These are phyloP conservation scores for Plenodomus tracheiphilus DNA, from an alignment of 2,329 filamentous ascomycete genomes.

Conservation along the genomic window DNA sequence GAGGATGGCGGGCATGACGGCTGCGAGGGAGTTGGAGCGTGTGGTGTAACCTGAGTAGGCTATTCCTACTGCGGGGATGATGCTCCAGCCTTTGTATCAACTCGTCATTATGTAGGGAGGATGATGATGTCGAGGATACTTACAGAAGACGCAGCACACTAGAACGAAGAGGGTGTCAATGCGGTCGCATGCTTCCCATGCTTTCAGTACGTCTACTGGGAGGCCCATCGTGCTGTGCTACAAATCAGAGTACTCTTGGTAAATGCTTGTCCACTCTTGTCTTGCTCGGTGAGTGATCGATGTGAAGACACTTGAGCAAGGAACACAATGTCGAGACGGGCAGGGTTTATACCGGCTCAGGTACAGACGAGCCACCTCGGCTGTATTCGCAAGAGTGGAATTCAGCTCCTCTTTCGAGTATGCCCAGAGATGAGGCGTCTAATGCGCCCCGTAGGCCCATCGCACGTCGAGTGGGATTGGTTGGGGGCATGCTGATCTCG, in stretches of 20 bases:
- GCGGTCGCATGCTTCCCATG: conserved; percentile 57
- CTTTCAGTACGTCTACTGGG: conserved; percentile 38
- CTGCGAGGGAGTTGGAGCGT: conserved; percentile 52
- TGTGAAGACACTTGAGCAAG: not conserved
- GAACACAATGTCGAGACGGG: not conserved
- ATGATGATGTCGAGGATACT: conserved; percentile 6
- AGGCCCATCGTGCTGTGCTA: conserved; percentile 27
- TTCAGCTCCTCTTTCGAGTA: conserved; percentile 7
- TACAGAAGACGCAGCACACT: conserved; percentile 55
- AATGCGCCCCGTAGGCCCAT: conserved; percentile 5
- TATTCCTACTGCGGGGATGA: conserved; percentile 56
- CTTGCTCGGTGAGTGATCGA: no score
- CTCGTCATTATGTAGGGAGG: no score
- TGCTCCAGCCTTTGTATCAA: conserved; percentile 48
- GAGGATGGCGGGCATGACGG: conserved; percentile 54
- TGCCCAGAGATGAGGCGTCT: conserved; percentile 25
- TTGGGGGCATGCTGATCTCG: not conserved
- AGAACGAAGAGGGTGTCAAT: conserved; percentile 58
- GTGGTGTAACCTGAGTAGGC: conserved; percentile 57
- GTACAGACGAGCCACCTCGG: conserved; percentile 13
- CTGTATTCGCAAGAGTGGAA: conserved; percentile 5
- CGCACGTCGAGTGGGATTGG: conserved; percentile 9
- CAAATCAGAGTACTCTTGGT: no score
- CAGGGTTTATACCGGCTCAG: conserved; percentile 10
- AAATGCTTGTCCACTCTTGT: no score